Percentiles rank a stretch among this genome's conserved stretches.
Conservation (phyloP, 208 protist species). For the Crithidia expoeki region DNA sequence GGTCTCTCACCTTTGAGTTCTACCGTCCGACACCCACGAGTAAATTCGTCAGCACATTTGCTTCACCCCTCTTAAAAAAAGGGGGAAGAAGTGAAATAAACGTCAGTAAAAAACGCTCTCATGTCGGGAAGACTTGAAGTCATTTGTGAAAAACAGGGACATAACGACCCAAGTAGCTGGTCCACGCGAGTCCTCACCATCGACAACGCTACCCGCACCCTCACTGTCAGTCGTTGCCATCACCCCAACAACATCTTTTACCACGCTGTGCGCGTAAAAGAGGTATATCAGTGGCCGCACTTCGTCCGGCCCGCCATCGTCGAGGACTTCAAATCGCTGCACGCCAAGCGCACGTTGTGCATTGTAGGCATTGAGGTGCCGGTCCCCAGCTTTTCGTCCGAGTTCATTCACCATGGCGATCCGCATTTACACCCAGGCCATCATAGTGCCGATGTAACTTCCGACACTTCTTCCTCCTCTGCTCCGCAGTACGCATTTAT, state of each 20-base stretch:
- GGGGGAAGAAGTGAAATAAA: too few relatives aligned
- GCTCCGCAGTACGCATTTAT: background rate
- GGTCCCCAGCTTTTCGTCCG: background rate
- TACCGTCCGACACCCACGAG: too few relatives aligned
- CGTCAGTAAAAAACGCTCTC: background rate
- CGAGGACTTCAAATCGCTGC: background rate
- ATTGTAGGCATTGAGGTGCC: conserved; percentile 1
- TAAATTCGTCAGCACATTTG: too few relatives aligned
- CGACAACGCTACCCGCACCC: background rate
- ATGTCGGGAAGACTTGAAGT: background rate
- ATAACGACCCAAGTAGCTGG: background rate
- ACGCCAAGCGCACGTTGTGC: background rate
- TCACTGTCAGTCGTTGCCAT: conserved; percentile 10
- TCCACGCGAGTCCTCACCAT: conserved; percentile 12
- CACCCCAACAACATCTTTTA: conserved; percentile 11
- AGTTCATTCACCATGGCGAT: background rate
- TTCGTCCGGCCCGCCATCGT: background rate
- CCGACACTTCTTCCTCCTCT: background rate
- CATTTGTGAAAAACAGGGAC: background rate
- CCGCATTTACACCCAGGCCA: background rate
- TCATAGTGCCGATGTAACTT: background rate
- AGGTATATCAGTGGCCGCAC: conserved; percentile 13
- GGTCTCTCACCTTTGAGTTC: too few relatives aligned
- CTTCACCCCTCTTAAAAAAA: too few relatives aligned
- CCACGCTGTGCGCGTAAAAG: background rate